phyloP scores from a whole-genome alignment of 768 basidiomycete genomes.

The Phanerodontia chrysosporium region DNA sequence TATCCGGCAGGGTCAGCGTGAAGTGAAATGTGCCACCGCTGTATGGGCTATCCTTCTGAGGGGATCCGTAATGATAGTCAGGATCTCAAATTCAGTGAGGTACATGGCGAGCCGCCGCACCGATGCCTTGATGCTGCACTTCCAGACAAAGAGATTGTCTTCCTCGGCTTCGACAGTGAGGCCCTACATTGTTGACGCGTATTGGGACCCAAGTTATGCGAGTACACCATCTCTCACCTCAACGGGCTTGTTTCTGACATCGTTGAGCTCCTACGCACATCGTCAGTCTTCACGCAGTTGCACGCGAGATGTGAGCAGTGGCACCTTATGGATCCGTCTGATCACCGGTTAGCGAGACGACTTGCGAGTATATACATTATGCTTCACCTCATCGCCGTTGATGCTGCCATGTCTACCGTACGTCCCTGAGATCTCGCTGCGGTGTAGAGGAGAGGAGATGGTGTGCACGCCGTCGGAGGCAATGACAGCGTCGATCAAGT shows the following conservation, averaged over 20 bases:
- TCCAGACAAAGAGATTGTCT: slow-evolving; percentile 74
- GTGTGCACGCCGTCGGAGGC: neutral
- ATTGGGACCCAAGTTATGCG: too few species aligned
- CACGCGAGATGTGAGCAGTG: slow-evolving; percentile 1
- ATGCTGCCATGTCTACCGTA: too few species aligned
- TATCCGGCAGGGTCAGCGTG: slow-evolving; percentile 65
- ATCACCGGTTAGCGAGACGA: neutral
- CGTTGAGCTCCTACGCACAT: slow-evolving; percentile 55
- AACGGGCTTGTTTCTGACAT: slow-evolving; percentile 59
- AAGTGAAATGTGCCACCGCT: slow-evolving; percentile 79
- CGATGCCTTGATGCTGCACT: slow-evolving; percentile 69
- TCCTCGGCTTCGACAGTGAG: slow-evolving; percentile 60
- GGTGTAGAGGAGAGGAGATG: neutral
- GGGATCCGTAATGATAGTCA: neutral
- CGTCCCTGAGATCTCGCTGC: too few species aligned
- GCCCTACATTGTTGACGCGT: slow-evolving; percentile 39
- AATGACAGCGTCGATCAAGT: neutral
- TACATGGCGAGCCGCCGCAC: slow-evolving; percentile 33
- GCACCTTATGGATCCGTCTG: slow-evolving; percentile 76
- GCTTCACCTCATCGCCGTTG: slow-evolving; percentile 27
- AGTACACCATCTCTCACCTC: too few species aligned
- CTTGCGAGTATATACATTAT: too few species aligned
- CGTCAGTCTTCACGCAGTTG: slow-evolving; percentile 8
- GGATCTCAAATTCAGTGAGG: neutral
- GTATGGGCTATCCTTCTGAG: slow-evolving; percentile 75